Conservation (phyloP, 495 filamentous ascomycete species). For the Thermochaetoides thermophila region DNA sequence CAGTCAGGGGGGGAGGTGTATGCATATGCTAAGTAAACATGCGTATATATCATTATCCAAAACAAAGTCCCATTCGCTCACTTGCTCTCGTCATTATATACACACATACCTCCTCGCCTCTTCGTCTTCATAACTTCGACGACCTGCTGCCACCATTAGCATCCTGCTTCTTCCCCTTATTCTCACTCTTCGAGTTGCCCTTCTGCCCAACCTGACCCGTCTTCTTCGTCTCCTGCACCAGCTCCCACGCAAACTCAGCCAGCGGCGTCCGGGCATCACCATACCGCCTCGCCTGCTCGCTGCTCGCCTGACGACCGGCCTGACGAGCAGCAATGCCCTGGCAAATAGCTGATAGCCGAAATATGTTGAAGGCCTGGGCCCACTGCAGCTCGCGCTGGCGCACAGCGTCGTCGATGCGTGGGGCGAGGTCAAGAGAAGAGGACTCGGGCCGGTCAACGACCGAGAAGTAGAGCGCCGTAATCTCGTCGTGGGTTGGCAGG, state of each 20-base stretch:
- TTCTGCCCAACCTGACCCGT: too few species aligned
- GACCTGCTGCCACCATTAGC: too few species aligned
- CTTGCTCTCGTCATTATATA: background rate
- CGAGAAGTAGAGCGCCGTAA: slow-evolving; percentile 63
- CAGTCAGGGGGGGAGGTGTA: too few species aligned
- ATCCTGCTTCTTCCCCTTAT: too few species aligned
- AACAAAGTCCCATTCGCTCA: too few species aligned
- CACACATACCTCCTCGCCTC: background rate
- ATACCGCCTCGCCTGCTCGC: slow-evolving; percentile 61
- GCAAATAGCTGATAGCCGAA: slow-evolving; percentile 62
- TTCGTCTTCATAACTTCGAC: slow-evolving; percentile 4
- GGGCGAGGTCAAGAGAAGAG: slow-evolving; percentile 14
- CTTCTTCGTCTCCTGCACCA: slow-evolving; percentile 22
- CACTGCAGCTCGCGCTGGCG: slow-evolving; percentile 44
- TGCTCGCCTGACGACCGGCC: slow-evolving; percentile 80
- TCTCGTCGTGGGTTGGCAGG: slow-evolving; percentile 55
- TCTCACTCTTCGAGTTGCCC: too few species aligned
- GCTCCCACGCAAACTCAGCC: slow-evolving; percentile 61
- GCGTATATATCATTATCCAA: too few species aligned
- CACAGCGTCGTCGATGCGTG: slow-evolving; percentile 3
- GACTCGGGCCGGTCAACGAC: slow-evolving; percentile 44
- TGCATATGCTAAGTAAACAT: too few species aligned
- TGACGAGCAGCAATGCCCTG: slow-evolving; percentile 86
- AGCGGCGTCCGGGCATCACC: slow-evolving; percentile 47
- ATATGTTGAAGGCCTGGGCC: slow-evolving; percentile 47